phyloP scores from a whole-genome alignment of 2,329 filamentous ascomycete species.

The Anthostomella pinea region DNA sequence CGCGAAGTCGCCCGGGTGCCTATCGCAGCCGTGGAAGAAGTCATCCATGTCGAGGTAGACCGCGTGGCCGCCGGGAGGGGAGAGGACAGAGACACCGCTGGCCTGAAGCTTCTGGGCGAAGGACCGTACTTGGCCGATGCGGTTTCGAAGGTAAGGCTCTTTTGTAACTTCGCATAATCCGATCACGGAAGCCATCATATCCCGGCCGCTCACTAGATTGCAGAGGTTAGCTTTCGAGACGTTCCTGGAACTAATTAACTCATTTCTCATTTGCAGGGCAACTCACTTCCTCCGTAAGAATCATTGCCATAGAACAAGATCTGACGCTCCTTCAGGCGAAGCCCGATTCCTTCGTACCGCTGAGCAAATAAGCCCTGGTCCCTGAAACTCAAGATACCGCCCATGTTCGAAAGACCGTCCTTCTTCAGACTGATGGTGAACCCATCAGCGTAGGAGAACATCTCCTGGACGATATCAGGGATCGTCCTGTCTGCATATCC shows the following conservation, averaged over 20 bases:
- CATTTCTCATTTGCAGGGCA: too few species aligned
- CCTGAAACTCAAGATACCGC: slow-evolving; percentile 17
- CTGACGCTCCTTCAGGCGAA: slow-evolving; percentile 15
- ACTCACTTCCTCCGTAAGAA: slow-evolving; percentile 22
- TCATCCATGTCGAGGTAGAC: slow-evolving; percentile 21
- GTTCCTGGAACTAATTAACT: background rate
- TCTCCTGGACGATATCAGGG: slow-evolving; percentile 18
- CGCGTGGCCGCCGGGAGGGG: slow-evolving; percentile 19
- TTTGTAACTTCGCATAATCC: slow-evolving; percentile 20
- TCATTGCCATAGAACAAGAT: slow-evolving; percentile 23
- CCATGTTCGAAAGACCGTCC: slow-evolving; percentile 25
- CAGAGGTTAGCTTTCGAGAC: background rate
- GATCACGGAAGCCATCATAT: slow-evolving; percentile 15
- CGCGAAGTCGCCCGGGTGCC: slow-evolving; percentile 14
- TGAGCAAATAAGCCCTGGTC: slow-evolving; percentile 13
- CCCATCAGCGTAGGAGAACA: slow-evolving; percentile 23
- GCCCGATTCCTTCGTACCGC: slow-evolving; percentile 16
- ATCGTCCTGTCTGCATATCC: slow-evolving; percentile 16
- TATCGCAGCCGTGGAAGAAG: slow-evolving; percentile 20
- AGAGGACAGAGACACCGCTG: slow-evolving; percentile 10
- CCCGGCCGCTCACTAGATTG: slow-evolving; percentile 18
- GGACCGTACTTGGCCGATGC: slow-evolving; percentile 14
- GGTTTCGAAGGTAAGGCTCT: slow-evolving; percentile 13
- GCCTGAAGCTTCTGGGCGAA: slow-evolving; percentile 14
- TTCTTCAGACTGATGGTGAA: slow-evolving; percentile 26